A percentile compares a stretch with the other conserved stretches of the same genome.
These are phyloP conservation scores for Chlorella sp. DNA, from an alignment of 139 green algal genomes.

Conservation along the genomic window DNA sequence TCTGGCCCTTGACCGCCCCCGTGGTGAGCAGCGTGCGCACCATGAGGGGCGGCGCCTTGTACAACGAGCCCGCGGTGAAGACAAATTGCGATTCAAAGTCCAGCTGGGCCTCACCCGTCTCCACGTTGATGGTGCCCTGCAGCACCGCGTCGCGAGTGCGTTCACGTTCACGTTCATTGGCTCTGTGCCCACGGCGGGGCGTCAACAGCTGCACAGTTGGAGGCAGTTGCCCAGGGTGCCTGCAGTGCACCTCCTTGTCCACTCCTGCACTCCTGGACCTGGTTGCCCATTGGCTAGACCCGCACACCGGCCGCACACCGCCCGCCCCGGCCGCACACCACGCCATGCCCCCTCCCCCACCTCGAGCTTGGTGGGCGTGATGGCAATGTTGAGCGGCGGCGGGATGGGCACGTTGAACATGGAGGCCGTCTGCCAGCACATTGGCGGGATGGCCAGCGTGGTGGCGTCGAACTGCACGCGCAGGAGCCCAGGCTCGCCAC, in stretches of 20 bases:
- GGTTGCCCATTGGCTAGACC: background rate
- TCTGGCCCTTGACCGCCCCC: constrained; percentile 37
- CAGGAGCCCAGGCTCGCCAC: too few species aligned
- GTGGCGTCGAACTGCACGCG: too few species aligned
- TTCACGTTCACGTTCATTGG: too few species aligned
- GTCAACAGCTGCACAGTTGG: too few species aligned
- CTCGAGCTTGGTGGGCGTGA: constrained; percentile 47
- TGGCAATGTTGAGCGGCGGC: constrained; percentile 68
- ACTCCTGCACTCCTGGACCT: too few species aligned
- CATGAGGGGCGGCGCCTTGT: constrained; percentile 40
- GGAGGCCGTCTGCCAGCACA: constrained; percentile 52
- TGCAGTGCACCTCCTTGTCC: too few species aligned
- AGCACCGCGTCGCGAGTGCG: too few species aligned
- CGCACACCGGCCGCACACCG: background rate
- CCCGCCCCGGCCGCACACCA: background rate
- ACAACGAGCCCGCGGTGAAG: constrained; percentile 27
- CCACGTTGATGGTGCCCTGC: constrained; percentile 58
- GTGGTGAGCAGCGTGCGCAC: constrained; percentile 63
- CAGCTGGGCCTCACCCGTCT: constrained; percentile 57
- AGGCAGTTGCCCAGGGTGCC: too few species aligned
- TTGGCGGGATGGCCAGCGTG: constrained; percentile 68
- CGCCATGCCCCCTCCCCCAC: constrained; percentile 4
- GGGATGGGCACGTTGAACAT: constrained; percentile 70
- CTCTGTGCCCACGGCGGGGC: too few species aligned
- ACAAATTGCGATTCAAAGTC: constrained; percentile 69